Evolutionary conservation across 116 monocot species (phyloP), one percentile per base, ranked within the genome.

Genomic region (Iris pallida): DNA sequence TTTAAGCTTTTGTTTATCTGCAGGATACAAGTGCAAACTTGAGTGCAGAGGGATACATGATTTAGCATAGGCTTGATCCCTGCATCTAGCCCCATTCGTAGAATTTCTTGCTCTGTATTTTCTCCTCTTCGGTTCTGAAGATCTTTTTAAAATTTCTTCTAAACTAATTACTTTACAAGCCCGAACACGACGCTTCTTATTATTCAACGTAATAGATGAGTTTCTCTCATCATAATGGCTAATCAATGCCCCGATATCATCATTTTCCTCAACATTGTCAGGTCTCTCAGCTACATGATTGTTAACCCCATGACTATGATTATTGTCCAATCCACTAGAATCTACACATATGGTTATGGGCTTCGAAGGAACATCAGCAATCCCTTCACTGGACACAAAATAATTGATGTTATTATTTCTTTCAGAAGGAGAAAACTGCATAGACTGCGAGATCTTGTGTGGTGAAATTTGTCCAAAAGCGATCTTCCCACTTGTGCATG

Each of bases 161-260:
- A 60, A 76, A 64, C 2, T 42, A 60, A 55, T 42, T 53, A 45
- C 30, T 52, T 73, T 64, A 47, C 53, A 74, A 67, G 79, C 77
- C 61, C 53, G 45, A 63, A 80, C 20, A 9, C 54, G 62, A 49
- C 53, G 46, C 40, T 68, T 76, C 66, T 70, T 73, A 61, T 61
- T 64, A 70, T 79, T 73, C 19, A 73, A 30, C 59, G 71, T 13
- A 64, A 61, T 43, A 73, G 79, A 64, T 63, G 53, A n/a, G 43
- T 20, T 54, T 52, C 48, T 71, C 56, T 83, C 62, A 17, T 66
- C 65, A 63, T 80, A 65, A 41, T 62, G 19, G 47, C 40, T 20
- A 66, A 47, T 15, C 9, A 30, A 1, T 18, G 54, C 0, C 16
- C 16, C 57, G 58, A 13, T 53, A 65, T 62, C 64, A 73, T 76